Base-by-base conservation (phyloP, 2,329 filamentous ascomycete genomes). In the Colletotrichum cereale region DNA sequence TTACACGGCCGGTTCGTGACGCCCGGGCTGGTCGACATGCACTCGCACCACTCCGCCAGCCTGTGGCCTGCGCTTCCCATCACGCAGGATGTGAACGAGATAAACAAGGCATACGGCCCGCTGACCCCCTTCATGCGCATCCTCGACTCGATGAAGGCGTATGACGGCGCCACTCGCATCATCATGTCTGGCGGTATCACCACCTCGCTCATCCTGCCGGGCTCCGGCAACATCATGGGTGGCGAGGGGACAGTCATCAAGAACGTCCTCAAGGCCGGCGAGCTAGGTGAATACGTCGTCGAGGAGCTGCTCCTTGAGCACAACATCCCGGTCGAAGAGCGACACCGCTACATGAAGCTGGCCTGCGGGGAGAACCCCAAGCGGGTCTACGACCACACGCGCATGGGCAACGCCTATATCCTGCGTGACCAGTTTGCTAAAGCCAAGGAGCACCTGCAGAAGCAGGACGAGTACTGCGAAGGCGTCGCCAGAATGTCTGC, bases 331-430 rank as follows among this genome's bases (percentile, higher is more conserved):
- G 31, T 71, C 16, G 67, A 73, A 11, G 76, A 81, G 36, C 78
- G 82, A 4, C 75, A 74, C 26, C 74, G 81, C 38, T 84, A 84
- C 73, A 81, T 85, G 78, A 85, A 85, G 74, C 83, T 85, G 80
- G 84, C 84, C 1, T 83, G 83, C 71, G 84, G 84, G 11, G 84
- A 85, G 75, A 86, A 85, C 71, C 82, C 83, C n/a, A 82, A 79
- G 67, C 42, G 68, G 0, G 69, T 78, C 1, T 84, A 84, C 73
- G 75, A 75, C 5, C 80, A 84, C 60, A 81, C 79, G 3, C 79
- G 83, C 31, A 81, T 84, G 76, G 83, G 81, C 2, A 80, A 81
- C 67, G 80, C 81, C 1, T 84, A 78, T 76, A 75, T 80, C 21
- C 77, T 85, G 47, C 77, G 84, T 6, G 76, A 81, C 55, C 83